Percentiles rank a stretch among this genome's conserved stretches.
These are phyloP conservation scores for Lycium ferocissimum DNA, from an alignment of 257 asterid species.

Conservation along the genomic window DNA sequence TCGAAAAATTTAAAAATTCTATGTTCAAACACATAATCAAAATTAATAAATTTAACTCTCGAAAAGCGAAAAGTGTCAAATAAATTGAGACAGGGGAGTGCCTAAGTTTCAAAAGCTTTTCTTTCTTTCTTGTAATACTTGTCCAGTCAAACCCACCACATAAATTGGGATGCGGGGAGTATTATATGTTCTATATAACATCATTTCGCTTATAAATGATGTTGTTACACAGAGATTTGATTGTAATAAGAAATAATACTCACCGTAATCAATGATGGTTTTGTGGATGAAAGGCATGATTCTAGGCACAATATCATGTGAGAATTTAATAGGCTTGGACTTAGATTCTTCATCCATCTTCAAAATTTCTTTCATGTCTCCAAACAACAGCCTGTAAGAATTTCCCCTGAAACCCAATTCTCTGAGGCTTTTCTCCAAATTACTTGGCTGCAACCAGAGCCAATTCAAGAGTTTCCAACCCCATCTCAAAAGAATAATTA, in stretches of 20 bases:
- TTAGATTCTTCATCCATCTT: constrained; percentile 41
- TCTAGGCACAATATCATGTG: constrained; percentile 46
- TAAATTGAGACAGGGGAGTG: too few species aligned
- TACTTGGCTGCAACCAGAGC: constrained; percentile 51
- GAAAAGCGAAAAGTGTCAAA: too few species aligned
- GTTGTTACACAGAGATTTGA: too few species aligned
- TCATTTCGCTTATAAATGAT: too few species aligned
- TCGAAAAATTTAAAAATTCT: too few species aligned
- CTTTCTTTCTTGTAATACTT: too few species aligned
- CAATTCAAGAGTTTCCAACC: constrained; percentile 47
- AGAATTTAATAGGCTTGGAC: constrained; percentile 51
- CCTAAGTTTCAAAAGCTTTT: too few species aligned
- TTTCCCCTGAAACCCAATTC: constrained; percentile 55
- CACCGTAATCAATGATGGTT: constrained; percentile 37
- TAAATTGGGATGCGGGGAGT: too few species aligned
- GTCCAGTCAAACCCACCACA: too few species aligned
- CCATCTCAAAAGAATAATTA: constrained; percentile 13
- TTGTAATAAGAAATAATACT: neutral
- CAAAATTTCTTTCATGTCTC: constrained; percentile 50
- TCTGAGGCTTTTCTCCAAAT: constrained; percentile 47
- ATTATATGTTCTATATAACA: neutral
- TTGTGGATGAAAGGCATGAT: constrained; percentile 41
- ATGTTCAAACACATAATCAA: too few species aligned
- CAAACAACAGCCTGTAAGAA: constrained; percentile 44
- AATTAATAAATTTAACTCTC: too few species aligned